These are phyloP conservation scores for Zoysia matrella DNA, from an alignment of 202 grass and related monocot species.

Conservation along the genomic window DNA sequence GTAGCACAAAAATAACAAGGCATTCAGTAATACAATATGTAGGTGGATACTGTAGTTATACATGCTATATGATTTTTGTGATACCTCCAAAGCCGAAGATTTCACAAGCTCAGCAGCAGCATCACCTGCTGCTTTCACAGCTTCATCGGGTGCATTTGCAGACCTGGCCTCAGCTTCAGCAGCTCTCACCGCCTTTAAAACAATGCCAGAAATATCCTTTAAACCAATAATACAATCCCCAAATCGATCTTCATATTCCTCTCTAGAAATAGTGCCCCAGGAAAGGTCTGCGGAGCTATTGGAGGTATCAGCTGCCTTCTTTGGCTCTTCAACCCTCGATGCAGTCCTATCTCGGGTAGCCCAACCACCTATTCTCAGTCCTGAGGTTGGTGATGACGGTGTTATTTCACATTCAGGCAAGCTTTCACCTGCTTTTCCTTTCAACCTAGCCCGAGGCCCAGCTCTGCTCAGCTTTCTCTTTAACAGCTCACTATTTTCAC, in stretches of 20 bases:
- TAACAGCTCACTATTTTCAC: conserved; percentile 56
- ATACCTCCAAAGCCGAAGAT: conserved; percentile 91
- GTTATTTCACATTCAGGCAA: conserved; percentile 61
- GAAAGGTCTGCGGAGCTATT: conserved; percentile 31
- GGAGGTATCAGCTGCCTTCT: conserved; percentile 55
- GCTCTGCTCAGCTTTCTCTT: conserved; percentile 51
- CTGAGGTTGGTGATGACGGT: conserved; percentile 61
- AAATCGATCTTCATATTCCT: conserved; percentile 83
- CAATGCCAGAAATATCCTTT: conserved; percentile 93
- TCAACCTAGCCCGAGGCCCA: conserved; percentile 60
- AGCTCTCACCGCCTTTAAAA: conserved; percentile 86
- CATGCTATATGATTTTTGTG: conserved; percentile 20
- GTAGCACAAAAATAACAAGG: neutral
- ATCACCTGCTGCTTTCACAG: conserved; percentile 95
- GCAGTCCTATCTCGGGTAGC: conserved; percentile 54
- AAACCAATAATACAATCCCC: conserved; percentile 86
- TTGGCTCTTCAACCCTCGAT: conserved; percentile 50
- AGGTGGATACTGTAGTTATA: conserved; percentile 12
- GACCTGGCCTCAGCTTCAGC: conserved; percentile 87
- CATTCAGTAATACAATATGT: neutral
- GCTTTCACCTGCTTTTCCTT: conserved; percentile 66
- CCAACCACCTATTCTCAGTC: conserved; percentile 50
- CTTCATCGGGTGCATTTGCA: conserved; percentile 80
- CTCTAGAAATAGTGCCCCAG: conserved; percentile 40
- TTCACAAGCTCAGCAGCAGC: conserved; percentile 97